Conservation (phyloP, 202 grass and related monocot genomes). For the Sporobolus alterniflorus region DNA sequence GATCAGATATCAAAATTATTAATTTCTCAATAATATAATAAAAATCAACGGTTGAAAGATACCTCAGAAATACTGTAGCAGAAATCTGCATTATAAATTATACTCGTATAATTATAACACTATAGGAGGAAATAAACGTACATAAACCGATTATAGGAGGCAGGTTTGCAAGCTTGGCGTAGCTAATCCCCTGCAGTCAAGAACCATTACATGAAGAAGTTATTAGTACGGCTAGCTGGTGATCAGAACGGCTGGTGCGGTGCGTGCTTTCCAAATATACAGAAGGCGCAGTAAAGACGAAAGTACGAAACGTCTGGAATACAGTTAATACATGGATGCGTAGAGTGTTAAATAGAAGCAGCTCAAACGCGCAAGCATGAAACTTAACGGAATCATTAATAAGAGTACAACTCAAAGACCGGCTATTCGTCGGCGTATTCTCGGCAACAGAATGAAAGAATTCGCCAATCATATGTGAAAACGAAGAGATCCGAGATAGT, state of each 20-base stretch:
- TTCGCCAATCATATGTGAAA: not conserved
- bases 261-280: not conserved
- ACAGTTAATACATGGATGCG: too few relatives aligned
- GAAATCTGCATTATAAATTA: too few relatives aligned
- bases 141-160: slow-evolving; percentile 94
- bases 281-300: too few relatives aligned
- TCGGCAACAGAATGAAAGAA: too few relatives aligned
- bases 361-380: not conserved
- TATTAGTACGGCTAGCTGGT: not conserved
- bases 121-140: slow-evolving; percentile 31
- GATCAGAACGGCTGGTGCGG: not conserved
- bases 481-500: not conserved
- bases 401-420: not conserved
- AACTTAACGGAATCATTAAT: not conserved
- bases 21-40: too few relatives aligned
- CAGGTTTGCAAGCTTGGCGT: slow-evolving; percentile 86
- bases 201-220: not conserved
- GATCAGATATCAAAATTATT: too few relatives aligned
- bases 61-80: too few relatives aligned
- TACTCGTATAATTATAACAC: too few relatives aligned
- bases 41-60: too few relatives aligned
- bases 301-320: too few relatives aligned
- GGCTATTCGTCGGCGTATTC: not conserved
- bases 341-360: not conserved
- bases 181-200: slow-evolving; percentile 83